Base-by-base conservation (phyloP, 2,329 filamentous ascomycete genomes). In the Alternaria panax region DNA sequence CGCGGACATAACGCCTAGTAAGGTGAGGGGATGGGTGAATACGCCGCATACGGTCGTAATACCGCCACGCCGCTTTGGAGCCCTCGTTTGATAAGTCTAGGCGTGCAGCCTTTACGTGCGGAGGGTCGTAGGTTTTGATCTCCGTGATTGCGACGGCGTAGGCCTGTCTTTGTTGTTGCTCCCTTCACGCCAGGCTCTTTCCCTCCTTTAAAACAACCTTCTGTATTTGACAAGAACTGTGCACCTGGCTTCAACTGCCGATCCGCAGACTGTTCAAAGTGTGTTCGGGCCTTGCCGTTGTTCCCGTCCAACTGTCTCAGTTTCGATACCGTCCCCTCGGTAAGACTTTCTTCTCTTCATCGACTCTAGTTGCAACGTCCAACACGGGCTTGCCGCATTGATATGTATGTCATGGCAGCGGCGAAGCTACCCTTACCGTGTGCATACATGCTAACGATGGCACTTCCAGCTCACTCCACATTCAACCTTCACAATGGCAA, bases 401-500 rank as follows among this genome's bases (percentile, higher is more conserved):
- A 25, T 42, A 20, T 24, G 18, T 50, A 34, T 27, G 24, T 5
- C 18, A 46, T 14, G 18, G 11, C 20, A 25, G 16, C 16, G 7
- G 14, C 7, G 7, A 41, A 40, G 8, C 25, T 41, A 12, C 7
- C 2, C 36, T 12, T 18, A n/a, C 16, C 9, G 38, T 4, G 25
- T 41, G 43, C 7, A n/a, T 11, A 25, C 9, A 34, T 62, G 48
- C 57, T 62, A 40, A 62, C 38, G 27, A 56, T 45, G 38, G 4
- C 20, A 9, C 12, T 24, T 41, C 25, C 36, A 65, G 63, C n/a
- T 48, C 41, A 46, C 20, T 24, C n/a, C 45, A 41, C 16, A 52
- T 58, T 28, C 28, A 8, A 24, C 56, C 47, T 53, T 41, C 50
- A 54, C 50, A 50, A 75, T 75, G 72, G 65, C 68, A 27, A 69